Evolutionary conservation across 306 rosid genomes (phyloP), one percentile per base, ranked within the genome.

Genomic region (Nissolia schottii): DNA sequence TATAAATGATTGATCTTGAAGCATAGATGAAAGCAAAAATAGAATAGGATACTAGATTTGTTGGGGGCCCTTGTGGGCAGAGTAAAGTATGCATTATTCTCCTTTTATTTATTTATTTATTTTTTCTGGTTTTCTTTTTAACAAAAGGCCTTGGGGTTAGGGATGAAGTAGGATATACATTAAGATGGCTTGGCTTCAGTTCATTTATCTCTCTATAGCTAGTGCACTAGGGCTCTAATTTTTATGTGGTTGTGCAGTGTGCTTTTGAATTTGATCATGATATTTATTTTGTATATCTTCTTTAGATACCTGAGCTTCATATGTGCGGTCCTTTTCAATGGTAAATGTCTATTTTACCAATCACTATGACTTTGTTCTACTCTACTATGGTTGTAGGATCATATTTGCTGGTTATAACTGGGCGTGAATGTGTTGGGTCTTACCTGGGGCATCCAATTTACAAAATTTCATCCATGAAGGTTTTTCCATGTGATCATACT

Each of bases 361-460:
- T 23, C 67, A 10, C 19, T 41, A 41, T 80, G 45, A 67, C 76
- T 35, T 63, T 69, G 18, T 32, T 60, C 46, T 68, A 43, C 79
- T 64, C 56, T 69, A 2, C 67, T n/a, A 25, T 72, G 50, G 19
- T 38, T 60, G 53, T 69, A 90, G 93, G 94, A 43, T 88, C 92
- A 32, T 90, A 90, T 77, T 73, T 90, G 71, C 53, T 90, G 64
- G 94, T 79, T 64, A 82, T 90, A 74, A 83, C 90, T 0, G 87
- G 78, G 37, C 73, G 79, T 23, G 86, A 90, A 71, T 70, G 64
- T 64, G 87, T 81, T 34, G 97, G 97, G 50, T 75, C 90, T 43
- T 88, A 88, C 79, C 45, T 88, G 90, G 97, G 97, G 51, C 83
- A 88, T 83, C 85, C 92, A 2, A 86, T 90, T 65, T 88, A 12